Conservation (phyloP, 2,329 filamentous ascomycete species). For the Coccinonectria pachysandricola region DNA sequence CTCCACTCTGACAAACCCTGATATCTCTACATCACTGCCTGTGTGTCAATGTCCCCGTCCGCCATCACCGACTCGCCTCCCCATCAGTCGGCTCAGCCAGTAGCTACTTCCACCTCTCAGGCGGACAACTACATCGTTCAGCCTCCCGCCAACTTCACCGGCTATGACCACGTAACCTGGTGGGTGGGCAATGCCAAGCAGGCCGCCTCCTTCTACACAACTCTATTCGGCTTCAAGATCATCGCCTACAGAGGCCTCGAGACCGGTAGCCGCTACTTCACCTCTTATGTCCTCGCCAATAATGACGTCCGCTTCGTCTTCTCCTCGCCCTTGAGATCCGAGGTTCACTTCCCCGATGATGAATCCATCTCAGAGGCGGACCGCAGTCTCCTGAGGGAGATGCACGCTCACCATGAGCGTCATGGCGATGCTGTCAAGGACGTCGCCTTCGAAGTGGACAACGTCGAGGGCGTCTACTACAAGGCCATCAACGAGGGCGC, state of each 20-base stretch:
- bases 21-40: no score
- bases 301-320: slow-evolving; percentile 71
- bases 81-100: slow-evolving; percentile 31
- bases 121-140: slow-evolving; percentile 44
- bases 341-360: slow-evolving; percentile 41
- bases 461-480: slow-evolving; percentile 68
- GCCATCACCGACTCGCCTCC: slow-evolving; percentile 41
- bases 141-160: slow-evolving; percentile 53
- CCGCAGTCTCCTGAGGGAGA: slow-evolving; percentile 54
- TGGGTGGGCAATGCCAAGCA: slow-evolving; percentile 97
- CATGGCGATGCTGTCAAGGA: slow-evolving; percentile 95
- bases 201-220: slow-evolving; percentile 79
- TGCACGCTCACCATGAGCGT: slow-evolving; percentile 71
- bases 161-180: slow-evolving; percentile 92
- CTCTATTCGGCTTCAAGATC: slow-evolving; percentile 73
- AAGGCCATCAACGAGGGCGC: slow-evolving; percentile 59
- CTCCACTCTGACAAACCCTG: no score
- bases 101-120: slow-evolving; percentile 20
- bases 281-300: slow-evolving; percentile 77
- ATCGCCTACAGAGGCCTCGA: slow-evolving; percentile 83
- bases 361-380: slow-evolving; percentile 56
- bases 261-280: slow-evolving; percentile 70
- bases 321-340: slow-evolving; percentile 66
- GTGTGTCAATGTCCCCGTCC: slow-evolving; percentile 46
- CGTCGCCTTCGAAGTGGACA: slow-evolving; percentile 89